Evolutionary conservation across 352 stramenopile species (phyloP).

Genomic region (Lagenidium sp.): DNA sequence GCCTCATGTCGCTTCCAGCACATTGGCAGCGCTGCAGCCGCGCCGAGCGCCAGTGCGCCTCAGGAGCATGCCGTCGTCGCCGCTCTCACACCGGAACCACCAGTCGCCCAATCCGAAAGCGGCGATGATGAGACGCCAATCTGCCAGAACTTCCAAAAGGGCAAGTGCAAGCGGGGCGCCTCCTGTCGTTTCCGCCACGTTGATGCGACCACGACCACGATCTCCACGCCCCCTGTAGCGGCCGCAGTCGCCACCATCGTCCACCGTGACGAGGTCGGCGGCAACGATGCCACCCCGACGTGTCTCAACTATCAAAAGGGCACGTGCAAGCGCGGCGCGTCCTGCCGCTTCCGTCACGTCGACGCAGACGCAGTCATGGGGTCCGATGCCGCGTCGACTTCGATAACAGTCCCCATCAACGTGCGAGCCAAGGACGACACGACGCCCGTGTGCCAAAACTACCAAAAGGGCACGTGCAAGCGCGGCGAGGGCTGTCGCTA

Average conservation of each 20-base stretch:
- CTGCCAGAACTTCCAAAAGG: slow-evolving; percentile 24
- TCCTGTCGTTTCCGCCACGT: slow-evolving; percentile 20
- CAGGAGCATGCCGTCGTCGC: not conserved
- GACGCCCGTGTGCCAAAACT: slow-evolving; percentile 7
- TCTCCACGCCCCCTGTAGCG: not conserved
- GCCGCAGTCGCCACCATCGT: not conserved
- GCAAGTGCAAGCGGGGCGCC: slow-evolving; percentile 32
- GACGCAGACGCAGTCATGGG: not conserved
- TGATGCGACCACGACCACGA: not conserved
- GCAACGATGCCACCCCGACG: slow-evolving; percentile 9
- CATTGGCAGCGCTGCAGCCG: slow-evolving; percentile 1
- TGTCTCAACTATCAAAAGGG: slow-evolving; percentile 23
- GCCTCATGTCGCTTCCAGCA: slow-evolving; percentile 22
- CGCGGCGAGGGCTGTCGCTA: slow-evolving; percentile 6
- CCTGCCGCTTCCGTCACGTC: slow-evolving; percentile 19
- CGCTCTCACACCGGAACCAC: no score
- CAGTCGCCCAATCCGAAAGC: not conserved
- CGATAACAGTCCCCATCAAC: not conserved
- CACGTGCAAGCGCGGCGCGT: slow-evolving; percentile 22
- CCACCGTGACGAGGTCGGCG: not conserved
- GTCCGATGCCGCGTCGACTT: not conserved
- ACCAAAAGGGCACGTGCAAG: slow-evolving; percentile 14
- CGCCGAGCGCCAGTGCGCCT: not conserved
- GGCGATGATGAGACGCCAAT: slow-evolving; percentile 13
- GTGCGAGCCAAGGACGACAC: not conserved